Evolutionary conservation across 192 early-diverging fungal genomes (phyloP), one percentile per base, ranked within the genome.

Genomic region (Backusella mclennaniae): DNA sequence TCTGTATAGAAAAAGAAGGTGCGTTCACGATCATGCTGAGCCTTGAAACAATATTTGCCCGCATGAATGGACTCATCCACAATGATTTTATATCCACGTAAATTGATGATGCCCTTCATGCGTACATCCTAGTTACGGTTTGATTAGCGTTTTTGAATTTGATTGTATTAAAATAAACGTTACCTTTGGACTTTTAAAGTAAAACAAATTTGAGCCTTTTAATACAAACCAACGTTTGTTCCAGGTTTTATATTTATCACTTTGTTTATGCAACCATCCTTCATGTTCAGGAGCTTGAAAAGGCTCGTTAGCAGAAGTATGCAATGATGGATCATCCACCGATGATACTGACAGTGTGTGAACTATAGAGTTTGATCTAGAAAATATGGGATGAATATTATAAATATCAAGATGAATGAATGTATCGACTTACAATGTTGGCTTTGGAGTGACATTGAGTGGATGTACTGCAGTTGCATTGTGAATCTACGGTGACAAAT

Each of bases 1-100:
- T 91, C 90, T 2, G 87, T 85, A 69, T 87, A 89, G 71, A 91
- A 91, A 67, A 79, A 90, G 70, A 89, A 89, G n/a, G 83, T 84
- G 41, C 89, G 80, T 36, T 88, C 85, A 12, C 79, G 74, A 36
- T 90, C 90, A 66, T 91, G 90, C 19, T 84, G 79, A 4, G 86
- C 85, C 77, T 88, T 90, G 77, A 91, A 91, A 53, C 88, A 86
- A 72, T 89, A 91, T 49, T 91, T 91, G 17, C 88, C 88, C 11
- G 83, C 71, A 68, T 84, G 80, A 38, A 89, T 88, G 39, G 89
- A 85, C 53, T 88, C 88, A 76, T 91, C 90, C n/a, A 85, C 79
- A 38, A 90, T 84, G 35, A 91, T 85, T 26, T 83, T 84, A 66
- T 91, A 91, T 5, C 90, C 90, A 63, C 82, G 78, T 21, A 91